phyloP scores from a whole-genome alignment of 495 filamentous ascomycete genomes.

The Aspergillus nidulans region DNA sequence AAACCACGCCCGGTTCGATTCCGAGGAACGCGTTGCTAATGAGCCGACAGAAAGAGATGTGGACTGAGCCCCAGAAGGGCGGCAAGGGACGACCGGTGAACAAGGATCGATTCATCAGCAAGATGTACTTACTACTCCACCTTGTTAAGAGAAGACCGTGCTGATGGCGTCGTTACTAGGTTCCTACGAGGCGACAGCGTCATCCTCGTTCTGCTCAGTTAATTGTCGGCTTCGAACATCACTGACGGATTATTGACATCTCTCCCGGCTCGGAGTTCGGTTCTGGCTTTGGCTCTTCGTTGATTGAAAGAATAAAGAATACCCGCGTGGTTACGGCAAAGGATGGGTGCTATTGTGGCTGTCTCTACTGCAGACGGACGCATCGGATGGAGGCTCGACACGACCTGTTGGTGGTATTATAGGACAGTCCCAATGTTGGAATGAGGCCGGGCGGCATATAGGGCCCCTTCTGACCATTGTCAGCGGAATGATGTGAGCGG shows the following conservation, averaged over 20 bases:
- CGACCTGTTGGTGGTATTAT: background rate
- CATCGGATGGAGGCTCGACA: background rate
- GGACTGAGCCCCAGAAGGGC: conserved; percentile 90
- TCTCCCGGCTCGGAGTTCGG: conserved; percentile 7
- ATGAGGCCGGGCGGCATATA: background rate
- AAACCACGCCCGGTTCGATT: background rate
- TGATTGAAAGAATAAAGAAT: background rate
- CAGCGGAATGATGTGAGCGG: background rate
- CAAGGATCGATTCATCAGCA: conserved; percentile 97
- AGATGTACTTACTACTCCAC: conserved; percentile 68
- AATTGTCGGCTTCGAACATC: background rate
- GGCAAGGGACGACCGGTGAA: conserved; percentile 89
- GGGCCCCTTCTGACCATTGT: background rate
- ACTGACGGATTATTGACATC: conserved; percentile 2
- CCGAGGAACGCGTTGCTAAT: background rate
- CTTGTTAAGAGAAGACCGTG: conserved; percentile 35
- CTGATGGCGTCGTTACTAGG: background rate
- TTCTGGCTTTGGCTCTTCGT: conserved; percentile 5
- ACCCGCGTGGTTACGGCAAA: background rate
- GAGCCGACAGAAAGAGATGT: conserved; percentile 78
- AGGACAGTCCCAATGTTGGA: background rate
- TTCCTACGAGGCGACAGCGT: conserved; percentile 16
- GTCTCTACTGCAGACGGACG: background rate
- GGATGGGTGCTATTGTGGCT: background rate
- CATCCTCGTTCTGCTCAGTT: conserved; percentile 12